Evolutionary conservation across 176 grass and related monocot genomes (phyloP), one percentile per base, ranked within the genome.

Genomic region (Triticum monococcum): DNA sequence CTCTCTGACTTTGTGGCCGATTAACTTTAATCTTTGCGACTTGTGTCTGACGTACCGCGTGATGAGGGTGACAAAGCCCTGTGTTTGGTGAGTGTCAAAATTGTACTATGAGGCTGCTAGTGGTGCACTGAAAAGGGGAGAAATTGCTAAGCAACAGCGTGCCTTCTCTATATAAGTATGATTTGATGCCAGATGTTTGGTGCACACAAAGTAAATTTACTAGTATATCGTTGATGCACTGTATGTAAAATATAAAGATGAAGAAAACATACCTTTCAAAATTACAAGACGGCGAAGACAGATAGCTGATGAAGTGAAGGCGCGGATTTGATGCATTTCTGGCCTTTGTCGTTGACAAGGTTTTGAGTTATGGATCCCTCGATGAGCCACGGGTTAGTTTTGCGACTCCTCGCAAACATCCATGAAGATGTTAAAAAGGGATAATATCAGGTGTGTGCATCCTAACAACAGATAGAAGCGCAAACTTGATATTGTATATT

Each of bases 1-100:
- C 12, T 40, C 62, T 84, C 86, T 84, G 52, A 86, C 38, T 86
- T 85, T 84, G 52, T 45, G 40, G 54, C 17, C 8, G 76, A 41
- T 88, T 69, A 63, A 69, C 38, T 81, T 68, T 80, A 50, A 85
- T 61, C 36, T 74, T 75, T 87, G 56, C 31, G 75, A 84, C 77
- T 48, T 80, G 50, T 80, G 59, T 18, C 40, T 75, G 82, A 84
- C 37, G 36, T 77, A 56, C 74, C 2, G 12, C 18, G 20, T 24
- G 59, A 23, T 38, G 66, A 23, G 7, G 8, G 12, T 18, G 46
- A 2, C 43, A 14, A 38, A 48, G 45, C 75, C 17, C 63, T 64
- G 48, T 67, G 32, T 26, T 77, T 66, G 41, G 6, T 35, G 32
- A 46, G 25, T 75, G 72, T 75, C 25, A 26, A 75, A 52, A 5